Conservation (phyloP, 164 flowering plant species). For the Tetrastigma voinierianum region DNA sequence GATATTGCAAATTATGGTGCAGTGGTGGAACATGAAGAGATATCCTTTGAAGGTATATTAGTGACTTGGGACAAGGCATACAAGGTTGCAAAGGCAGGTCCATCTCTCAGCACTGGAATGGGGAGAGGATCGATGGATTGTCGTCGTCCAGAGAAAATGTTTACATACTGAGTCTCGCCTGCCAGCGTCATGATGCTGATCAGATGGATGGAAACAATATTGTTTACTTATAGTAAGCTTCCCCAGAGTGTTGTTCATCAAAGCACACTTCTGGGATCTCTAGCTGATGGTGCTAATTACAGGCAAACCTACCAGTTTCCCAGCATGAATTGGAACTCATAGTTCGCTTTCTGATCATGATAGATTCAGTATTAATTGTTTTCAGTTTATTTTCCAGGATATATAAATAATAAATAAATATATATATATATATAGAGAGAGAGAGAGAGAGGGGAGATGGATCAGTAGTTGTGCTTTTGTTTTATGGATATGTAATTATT, state of each 20-base stretch:
- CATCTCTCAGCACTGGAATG: slow-evolving; percentile 32
- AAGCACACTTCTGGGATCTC: slow-evolving; percentile 33
- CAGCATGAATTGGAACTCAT: slow-evolving; percentile 64
- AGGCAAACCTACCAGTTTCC: slow-evolving; percentile 48
- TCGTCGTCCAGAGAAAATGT: slow-evolving; percentile 22
- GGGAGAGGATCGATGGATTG: slow-evolving; percentile 1
- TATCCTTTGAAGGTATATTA: slow-evolving; percentile 23
- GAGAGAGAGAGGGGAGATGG: too few relatives aligned
- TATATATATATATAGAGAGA: too few relatives aligned
- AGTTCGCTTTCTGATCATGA: background rate
- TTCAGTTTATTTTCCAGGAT: too few relatives aligned
- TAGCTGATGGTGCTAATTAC: slow-evolving; percentile 48
- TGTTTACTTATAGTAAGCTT: too few relatives aligned
- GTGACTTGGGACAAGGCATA: slow-evolving; percentile 7
- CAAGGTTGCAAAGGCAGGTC: background rate
- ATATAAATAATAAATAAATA: too few relatives aligned
- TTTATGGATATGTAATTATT: too few relatives aligned
- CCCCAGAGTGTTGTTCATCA: slow-evolving; percentile 35
- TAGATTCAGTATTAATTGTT: too few relatives aligned
- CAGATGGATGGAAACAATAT: slow-evolving; percentile 9
- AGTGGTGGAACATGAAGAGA: slow-evolving; percentile 29
- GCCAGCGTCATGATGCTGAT: slow-evolving; percentile 8
- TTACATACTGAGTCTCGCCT: slow-evolving; percentile 30
- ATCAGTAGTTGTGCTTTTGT: too few relatives aligned
- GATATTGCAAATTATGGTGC: slow-evolving; percentile 3